Percentiles rank a stretch among this genome's conserved stretches.
These are phyloP conservation scores for Cladosporium oxysporum DNA, from an alignment of 2,329 filamentous ascomycete species.

Conservation along the genomic window DNA sequence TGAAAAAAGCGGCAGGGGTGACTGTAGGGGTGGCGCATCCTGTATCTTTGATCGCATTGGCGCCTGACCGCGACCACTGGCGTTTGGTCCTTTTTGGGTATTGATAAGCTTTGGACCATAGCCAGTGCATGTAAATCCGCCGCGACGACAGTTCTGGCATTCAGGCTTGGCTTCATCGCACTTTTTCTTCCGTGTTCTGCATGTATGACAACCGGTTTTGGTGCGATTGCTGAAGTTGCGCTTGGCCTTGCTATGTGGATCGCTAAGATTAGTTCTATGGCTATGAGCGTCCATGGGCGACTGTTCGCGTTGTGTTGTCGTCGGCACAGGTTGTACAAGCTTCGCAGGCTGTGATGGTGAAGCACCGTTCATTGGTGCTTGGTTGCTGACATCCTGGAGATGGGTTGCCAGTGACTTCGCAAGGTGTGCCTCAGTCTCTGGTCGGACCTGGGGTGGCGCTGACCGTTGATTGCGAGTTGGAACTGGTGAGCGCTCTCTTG, in stretches of 20 bases:
- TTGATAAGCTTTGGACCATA: conserved; percentile 59
- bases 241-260: conserved; percentile 60
- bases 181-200: conserved; percentile 92
- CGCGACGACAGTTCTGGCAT: conserved; percentile 88
- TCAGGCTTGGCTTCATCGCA: conserved; percentile 92
- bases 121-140: conserved; percentile 87
- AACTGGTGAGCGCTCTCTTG: conserved; percentile 17
- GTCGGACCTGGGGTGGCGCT: conserved; percentile 17
- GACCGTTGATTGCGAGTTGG: conserved; percentile 15
- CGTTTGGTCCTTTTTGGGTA: conserved; percentile 14
- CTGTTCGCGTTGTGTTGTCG: not conserved
- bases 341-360: not conserved
- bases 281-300: conserved; percentile 3
- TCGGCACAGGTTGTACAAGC: not conserved
- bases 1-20: not conserved
- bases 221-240: conserved; percentile 91
- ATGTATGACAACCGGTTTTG: conserved; percentile 94
- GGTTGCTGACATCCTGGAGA: conserved; percentile 4
- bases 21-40: not conserved
- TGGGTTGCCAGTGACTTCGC: conserved; percentile 18
- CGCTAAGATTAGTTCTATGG: not conserved
- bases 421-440: conserved; percentile 18
- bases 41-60: conserved; percentile 23
- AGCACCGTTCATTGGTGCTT: not conserved
- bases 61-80: conserved; percentile 16